Base-by-base conservation (phyloP, 257 asterid genomes). In the Perilla frutescens region DNA sequence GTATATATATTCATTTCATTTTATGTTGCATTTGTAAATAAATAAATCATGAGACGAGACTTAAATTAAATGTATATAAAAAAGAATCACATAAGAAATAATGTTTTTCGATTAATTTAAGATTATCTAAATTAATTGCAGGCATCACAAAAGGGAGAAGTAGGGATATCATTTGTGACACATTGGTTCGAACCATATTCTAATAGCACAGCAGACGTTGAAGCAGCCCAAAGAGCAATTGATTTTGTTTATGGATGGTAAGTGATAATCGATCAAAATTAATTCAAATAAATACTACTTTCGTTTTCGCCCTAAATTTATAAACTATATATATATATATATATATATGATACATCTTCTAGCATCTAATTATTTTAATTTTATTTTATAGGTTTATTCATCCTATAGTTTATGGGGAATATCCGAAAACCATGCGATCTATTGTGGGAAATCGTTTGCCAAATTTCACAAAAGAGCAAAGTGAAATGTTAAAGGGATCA, bases 211-310 rank as follows among this genome's bases (percentile, higher is more conserved):
- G 68, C 29, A 0, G 90, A 91, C 43, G 12, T 2, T 0, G 6
- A 54, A 57, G 96, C 97, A 10, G 81, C 89, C 7, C 57, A 71
- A 76, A 82, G 91, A 55, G 90, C 85, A 31, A 72, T 88, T 5
- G 91, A 89, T 79, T 89, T 91, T 62, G 61, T 75, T 56, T 81
- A 34, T 3, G 97, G 97, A 67, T 91, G 96, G 97, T 91, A 31
- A 76, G 79, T 56, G 26, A 20, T 20, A 1, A 20, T 20, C 26
- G 26, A 20, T 20, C 26, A 20, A 20, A 20, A 20, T 20, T 20
- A 20, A 20, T 20, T 20, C 26, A 20, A 20, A 20, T 20, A 20
- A 20, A 20, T 20, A 20, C 26, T 20, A 20, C 26, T 20, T 20
- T 20, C 26, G n/a, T 20, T 20, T 20, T 20, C 26, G 26, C 26